Conservation (phyloP, 805 yeast species). For the Pichia gijzeniarum region DNA sequence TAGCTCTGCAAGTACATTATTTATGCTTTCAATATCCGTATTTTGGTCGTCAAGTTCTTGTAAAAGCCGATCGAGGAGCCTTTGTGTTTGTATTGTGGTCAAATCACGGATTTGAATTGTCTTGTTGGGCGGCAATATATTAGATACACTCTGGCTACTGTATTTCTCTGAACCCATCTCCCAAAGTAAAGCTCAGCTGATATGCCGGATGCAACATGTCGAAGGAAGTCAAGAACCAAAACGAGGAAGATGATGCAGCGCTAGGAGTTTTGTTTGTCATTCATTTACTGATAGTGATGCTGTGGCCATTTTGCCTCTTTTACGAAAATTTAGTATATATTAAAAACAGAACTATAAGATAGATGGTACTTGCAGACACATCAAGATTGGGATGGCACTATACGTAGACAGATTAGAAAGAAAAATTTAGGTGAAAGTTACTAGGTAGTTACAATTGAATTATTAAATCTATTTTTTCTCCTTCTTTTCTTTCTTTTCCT, state of each 20-base stretch:
- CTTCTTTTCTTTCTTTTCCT: constrained; percentile 18
- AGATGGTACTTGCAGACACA: not conserved
- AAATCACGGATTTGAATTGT: constrained; percentile 12
- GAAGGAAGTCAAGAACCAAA: no score
- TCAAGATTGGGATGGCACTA: not conserved
- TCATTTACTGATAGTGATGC: no score
- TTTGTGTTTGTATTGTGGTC: constrained; percentile 17
- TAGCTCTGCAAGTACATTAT: constrained; percentile 2
- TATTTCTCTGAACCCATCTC: not conserved
- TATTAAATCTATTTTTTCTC: constrained; percentile 7
- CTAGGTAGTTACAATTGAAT: not conserved
- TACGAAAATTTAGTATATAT: not conserved
- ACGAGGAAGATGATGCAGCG: no score
- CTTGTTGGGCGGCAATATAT: not conserved
- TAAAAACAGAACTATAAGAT: constrained; percentile 8
- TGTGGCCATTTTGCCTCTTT: no score
- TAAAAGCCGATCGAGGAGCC: constrained; percentile 24
- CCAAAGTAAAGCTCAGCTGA: no score
- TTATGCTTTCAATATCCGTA: constrained; percentile 17
- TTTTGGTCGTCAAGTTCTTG: constrained; percentile 27
- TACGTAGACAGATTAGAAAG: constrained; percentile 3
- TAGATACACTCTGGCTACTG: not conserved
- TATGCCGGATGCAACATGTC: no score
- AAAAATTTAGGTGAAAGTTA: not conserved
- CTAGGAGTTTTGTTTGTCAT: no score